Base-by-base conservation (phyloP, 2,329 filamentous ascomycete genomes). In the Apiospora pterosperma region DNA sequence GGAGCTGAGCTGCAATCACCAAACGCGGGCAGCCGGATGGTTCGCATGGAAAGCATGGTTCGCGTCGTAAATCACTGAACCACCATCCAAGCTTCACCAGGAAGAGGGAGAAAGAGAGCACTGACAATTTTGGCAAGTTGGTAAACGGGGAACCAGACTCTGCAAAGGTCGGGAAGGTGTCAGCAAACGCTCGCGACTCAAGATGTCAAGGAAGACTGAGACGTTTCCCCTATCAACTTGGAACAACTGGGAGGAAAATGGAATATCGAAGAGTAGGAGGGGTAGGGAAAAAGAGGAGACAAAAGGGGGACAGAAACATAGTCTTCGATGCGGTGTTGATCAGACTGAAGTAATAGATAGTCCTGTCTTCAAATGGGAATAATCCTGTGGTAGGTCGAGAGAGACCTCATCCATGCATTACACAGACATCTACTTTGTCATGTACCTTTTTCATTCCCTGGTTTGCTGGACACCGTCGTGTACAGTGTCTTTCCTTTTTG, bases 1-100 rank as follows among this genome's bases (percentile, higher is more conserved):
- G 67, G 69, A 66, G 68, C 73, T 75, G 69, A 66, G 68, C 73
- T 75, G 75, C 74, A 79, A 76, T 76, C 73, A 75, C 70, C 74
- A 70, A 69, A 73, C 68, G 78, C 71, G 71, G 72, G 72, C 77
- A 76, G 77, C 60, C 39, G 60, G 67, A 74, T 64, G 64, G 73
- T 74, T 75, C 73, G 72, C 69, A 72, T 69, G 67, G 70, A 65
- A 67, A 66, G 68, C 64, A 67, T 72, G 67, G 69, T 72, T 72
- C 69, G 70, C 70, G 67, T 73, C 68, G 66, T 69, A 69, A 64
- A 65, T 71, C 70, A 72, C 65, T 68, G 71, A 71, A 68, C 68
- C 67, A 70, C 63, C 68, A 67, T 64, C 70, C 64, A 65, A 62
- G 62, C 36, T 21, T 61, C 59, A 25, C 5, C 36, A 61, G n/a